phyloP scores from a whole-genome alignment of 2,329 filamentous ascomycete genomes.

The Kalaharituber pfeilii region DNA sequence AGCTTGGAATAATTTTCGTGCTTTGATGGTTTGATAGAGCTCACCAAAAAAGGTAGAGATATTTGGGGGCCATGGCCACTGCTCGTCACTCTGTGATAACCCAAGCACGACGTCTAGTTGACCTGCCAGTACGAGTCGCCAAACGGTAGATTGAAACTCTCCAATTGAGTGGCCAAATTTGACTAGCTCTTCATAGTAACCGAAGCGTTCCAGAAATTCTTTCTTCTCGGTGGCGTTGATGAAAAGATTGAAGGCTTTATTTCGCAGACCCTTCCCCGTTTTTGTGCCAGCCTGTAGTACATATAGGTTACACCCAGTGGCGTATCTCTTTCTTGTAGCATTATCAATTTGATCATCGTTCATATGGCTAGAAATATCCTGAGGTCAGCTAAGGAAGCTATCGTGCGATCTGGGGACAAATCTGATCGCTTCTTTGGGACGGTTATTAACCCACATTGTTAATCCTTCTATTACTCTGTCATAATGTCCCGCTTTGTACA shows the following conservation, averaged over 20 bases:
- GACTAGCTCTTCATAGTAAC: not conserved
- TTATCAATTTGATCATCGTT: not conserved
- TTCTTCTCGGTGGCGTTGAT: not conserved
- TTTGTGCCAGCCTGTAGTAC: not conserved
- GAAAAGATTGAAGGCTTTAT: not conserved
- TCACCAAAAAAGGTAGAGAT: not conserved
- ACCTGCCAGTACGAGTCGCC: not conserved
- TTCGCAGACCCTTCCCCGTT: not conserved
- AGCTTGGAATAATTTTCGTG: not conserved
- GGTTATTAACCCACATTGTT: too few relatives aligned
- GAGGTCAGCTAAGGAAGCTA: too few relatives aligned
- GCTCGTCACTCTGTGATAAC: not conserved
- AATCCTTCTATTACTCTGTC: not conserved
- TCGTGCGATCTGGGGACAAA: too few relatives aligned
- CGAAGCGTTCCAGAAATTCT: not conserved
- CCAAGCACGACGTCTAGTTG: not conserved
- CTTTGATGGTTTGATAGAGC: not conserved
- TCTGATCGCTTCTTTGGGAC: too few relatives aligned
- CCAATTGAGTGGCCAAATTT: not conserved
- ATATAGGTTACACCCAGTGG: not conserved
- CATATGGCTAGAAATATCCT: not conserved
- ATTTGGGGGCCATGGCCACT: not conserved
- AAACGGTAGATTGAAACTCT: not conserved
- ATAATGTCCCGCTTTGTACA: not conserved
- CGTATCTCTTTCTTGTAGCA: not conserved